phyloP scores from a whole-genome alignment of 2,329 filamentous ascomycete species.

The Penicillium corylophilum region DNA sequence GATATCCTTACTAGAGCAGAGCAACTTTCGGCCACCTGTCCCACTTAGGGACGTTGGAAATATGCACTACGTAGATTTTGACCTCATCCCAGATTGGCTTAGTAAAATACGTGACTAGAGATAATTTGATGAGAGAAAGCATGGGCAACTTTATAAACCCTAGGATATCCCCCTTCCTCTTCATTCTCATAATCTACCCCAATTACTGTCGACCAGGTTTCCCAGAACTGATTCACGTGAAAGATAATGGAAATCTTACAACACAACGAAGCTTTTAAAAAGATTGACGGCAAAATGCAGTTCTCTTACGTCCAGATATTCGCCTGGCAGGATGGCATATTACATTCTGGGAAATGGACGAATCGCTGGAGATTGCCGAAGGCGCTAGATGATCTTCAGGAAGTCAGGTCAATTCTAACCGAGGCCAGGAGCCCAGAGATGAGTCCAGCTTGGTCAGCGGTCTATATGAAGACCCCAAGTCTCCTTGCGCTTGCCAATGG shows the following conservation, averaged over 20 bases:
- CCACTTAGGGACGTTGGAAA: too few species aligned
- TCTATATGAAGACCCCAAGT: slow-evolving; percentile 23
- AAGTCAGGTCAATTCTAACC: slow-evolving; percentile 15
- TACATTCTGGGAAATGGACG: slow-evolving; percentile 24
- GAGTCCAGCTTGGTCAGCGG: slow-evolving; percentile 16
- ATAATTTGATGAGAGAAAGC: too few species aligned
- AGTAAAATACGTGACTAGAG: too few species aligned
- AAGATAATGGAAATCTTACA: slow-evolving; percentile 22
- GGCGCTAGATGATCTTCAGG: slow-evolving; percentile 17
- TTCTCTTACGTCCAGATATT: slow-evolving; percentile 24
- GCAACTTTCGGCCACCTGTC: too few species aligned
- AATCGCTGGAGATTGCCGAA: slow-evolving; percentile 15
- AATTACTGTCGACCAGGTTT: neutral
- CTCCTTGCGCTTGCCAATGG: slow-evolving; percentile 17
- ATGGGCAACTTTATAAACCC: too few species aligned
- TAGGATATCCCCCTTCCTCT: too few species aligned
- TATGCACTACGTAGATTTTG: too few species aligned
- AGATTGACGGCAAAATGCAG: slow-evolving; percentile 16
- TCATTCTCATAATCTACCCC: too few species aligned
- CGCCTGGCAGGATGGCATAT: slow-evolving; percentile 14
- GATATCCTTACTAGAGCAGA: too few species aligned
- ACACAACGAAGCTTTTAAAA: slow-evolving; percentile 20
- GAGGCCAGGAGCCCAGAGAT: slow-evolving; percentile 16
- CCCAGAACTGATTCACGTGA: neutral
- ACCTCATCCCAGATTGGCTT: too few species aligned